Base-by-base conservation (phyloP, 2,329 filamentous ascomycete genomes). In the Aspergillus ochraceoroseus region DNA sequence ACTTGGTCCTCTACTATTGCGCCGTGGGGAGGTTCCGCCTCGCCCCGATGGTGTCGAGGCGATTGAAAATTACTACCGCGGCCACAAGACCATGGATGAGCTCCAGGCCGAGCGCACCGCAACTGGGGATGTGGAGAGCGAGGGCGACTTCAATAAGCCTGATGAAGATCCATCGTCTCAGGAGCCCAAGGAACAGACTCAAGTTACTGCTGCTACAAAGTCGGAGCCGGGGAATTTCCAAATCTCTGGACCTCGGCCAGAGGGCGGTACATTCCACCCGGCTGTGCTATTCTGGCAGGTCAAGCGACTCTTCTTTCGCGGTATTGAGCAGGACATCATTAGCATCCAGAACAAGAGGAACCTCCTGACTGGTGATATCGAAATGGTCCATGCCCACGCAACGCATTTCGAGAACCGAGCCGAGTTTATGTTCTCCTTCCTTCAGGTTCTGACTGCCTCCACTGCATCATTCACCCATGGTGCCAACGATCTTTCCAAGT, bases 401-500 rank as follows among this genome's bases (percentile, higher is more conserved):
- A 17, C 14, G 0, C 48, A 49, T n/a, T 51, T 43, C 6, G 46
- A 51, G 17, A 51, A 51, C 27, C 36, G 32, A 7, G 42, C 48
- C 15, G 48, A 51, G 33, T 49, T 46, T 22, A 47, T 51, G 48
- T 51, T 45, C 25, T 49, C 48, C 0, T 51, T 51, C 36, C 41
- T 51, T 3, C 48, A 51, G 36, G 34, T 51, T 1, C 22, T 51
- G 32, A 51, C 48, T 14, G 48, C 48, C 7, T 35, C 38, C 4
- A 51, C 48, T 11, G 46, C 48, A 1, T 44, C 46, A 1, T 51
- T 51, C 6, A 48, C 48, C 1, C 48, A 51, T 23, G 48, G 48
- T n/a, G 48, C 48, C 18, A 51, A 51, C 19, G 48, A 51, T 39
- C 32, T 51, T 11, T 44, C 48, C 33, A 51, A 51, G 48, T 51